phyloP scores from a whole-genome alignment of 2,329 filamentous ascomycete species.

The Torrubiella hemipterigena region DNA sequence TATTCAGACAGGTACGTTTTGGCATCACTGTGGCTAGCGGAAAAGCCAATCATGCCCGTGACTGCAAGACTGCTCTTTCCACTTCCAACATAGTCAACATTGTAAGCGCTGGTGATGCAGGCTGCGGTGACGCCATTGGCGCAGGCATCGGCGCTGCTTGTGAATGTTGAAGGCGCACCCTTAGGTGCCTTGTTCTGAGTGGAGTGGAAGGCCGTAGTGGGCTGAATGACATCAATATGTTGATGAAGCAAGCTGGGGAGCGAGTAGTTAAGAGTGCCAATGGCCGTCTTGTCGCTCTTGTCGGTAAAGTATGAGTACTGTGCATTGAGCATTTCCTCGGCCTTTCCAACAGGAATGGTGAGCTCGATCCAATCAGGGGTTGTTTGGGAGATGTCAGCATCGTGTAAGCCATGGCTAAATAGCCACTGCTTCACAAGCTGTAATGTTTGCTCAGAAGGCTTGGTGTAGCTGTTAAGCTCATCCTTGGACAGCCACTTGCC shows the following conservation, averaged over 20 bases:
- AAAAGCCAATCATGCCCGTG: background rate
- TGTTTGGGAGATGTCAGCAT: constrained; percentile 3
- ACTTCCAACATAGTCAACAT: background rate
- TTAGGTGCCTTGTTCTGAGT: background rate
- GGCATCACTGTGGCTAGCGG: background rate
- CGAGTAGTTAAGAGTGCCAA: background rate
- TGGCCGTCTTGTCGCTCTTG: background rate
- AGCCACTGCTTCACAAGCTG: constrained; percentile 13
- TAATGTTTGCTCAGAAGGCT: constrained; percentile 10
- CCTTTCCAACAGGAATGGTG: background rate
- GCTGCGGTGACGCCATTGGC: background rate
- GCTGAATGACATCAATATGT: background rate
- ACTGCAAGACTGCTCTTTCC: background rate
- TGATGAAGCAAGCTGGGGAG: background rate
- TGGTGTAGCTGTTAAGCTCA: constrained; percentile 13
- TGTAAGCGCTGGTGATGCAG: background rate
- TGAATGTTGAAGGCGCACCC: no score
- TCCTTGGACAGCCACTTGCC: constrained; percentile 13
- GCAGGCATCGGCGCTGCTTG: background rate
- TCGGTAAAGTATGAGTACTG: background rate
- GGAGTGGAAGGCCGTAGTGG: background rate
- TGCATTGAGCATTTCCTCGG: background rate
- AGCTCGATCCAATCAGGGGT: background rate
- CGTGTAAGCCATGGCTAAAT: constrained; percentile 4
- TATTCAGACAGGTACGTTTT: constrained; percentile 3